Evolutionary conservation across 306 rosid species (phyloP).

Genomic region (Rubus idaeus): DNA sequence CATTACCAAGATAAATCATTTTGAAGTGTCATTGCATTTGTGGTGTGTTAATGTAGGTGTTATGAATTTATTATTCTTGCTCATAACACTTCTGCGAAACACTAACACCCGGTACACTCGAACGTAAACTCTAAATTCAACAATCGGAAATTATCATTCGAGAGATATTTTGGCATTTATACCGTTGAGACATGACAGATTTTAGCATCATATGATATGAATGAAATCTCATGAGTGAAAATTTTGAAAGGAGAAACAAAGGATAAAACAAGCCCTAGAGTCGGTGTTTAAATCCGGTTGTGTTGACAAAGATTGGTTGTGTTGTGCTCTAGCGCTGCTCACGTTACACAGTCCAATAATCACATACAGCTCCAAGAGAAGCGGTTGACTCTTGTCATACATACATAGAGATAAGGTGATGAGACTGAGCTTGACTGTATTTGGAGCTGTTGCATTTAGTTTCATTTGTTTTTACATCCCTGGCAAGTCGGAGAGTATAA

Average conservation of each 20-base stretch:
- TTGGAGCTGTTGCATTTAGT: not conserved
- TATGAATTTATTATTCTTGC: not conserved
- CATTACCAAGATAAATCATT: no score
- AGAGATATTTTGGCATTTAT: not conserved
- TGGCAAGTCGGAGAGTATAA: not conserved
- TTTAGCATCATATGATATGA: not conserved
- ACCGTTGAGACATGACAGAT: not conserved
- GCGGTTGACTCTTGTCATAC: not conserved
- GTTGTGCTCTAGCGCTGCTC: not conserved
- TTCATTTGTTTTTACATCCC: not conserved
- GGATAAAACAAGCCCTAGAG: not conserved
- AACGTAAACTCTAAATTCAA: not conserved
- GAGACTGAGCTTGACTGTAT: not conserved
- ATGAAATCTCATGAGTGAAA: not conserved
- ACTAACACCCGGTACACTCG: not conserved
- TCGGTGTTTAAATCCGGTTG: not conserved
- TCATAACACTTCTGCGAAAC: not conserved
- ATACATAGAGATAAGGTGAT: not conserved
- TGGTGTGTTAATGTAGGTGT: not conserved
- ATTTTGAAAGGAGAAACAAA: not conserved
- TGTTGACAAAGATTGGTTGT: not conserved
- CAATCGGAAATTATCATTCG: not conserved
- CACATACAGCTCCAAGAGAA: not conserved
- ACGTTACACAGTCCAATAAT: not conserved
- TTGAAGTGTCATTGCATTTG: not conserved